Evolutionary conservation across 2,329 filamentous ascomycete genomes (phyloP).

Genomic region (Cladorrhinum sp.): DNA sequence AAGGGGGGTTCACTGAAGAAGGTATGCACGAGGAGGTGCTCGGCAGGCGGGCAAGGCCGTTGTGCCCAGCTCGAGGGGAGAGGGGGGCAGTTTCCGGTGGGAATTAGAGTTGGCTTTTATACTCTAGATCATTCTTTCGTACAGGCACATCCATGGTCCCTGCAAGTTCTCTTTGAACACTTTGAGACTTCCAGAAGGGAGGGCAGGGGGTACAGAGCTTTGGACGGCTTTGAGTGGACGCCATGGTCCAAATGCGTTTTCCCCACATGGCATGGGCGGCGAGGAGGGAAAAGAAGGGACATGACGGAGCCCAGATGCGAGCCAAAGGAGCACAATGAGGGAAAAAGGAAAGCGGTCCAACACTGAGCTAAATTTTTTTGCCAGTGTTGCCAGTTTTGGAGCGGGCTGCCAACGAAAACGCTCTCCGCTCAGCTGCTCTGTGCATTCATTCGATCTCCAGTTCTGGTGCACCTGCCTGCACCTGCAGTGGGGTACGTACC

Average conservation of each 20-base stretch:
- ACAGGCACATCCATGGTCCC: constrained; percentile 32
- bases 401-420: constrained; percentile 14
- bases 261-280: constrained; percentile 22
- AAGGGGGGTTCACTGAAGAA: not conserved
- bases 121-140: constrained; percentile 17
- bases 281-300: constrained; percentile 6
- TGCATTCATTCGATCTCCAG: not conserved
- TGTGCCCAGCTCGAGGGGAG: constrained; percentile 40
- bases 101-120: constrained; percentile 40
- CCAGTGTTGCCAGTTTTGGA: constrained; percentile 7
- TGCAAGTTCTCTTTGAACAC: constrained; percentile 15
- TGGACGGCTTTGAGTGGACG: not conserved
- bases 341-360: constrained; percentile 14
- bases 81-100: constrained; percentile 33
- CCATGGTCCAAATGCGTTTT: constrained; percentile 7
- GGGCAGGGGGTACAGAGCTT: not conserved
- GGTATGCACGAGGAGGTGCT: constrained; percentile 26
- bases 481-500: constrained; percentile 10
- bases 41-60: constrained; percentile 37
- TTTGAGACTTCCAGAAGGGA: not conserved
- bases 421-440: constrained; percentile 10
- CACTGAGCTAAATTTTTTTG: constrained; percentile 9
- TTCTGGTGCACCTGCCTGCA: not conserved
- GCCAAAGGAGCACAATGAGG: constrained; percentile 15
- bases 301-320: constrained; percentile 19